Evolutionary conservation across 352 stramenopile genomes (phyloP).

Genomic region (Saprolegnia diclina): DNA sequence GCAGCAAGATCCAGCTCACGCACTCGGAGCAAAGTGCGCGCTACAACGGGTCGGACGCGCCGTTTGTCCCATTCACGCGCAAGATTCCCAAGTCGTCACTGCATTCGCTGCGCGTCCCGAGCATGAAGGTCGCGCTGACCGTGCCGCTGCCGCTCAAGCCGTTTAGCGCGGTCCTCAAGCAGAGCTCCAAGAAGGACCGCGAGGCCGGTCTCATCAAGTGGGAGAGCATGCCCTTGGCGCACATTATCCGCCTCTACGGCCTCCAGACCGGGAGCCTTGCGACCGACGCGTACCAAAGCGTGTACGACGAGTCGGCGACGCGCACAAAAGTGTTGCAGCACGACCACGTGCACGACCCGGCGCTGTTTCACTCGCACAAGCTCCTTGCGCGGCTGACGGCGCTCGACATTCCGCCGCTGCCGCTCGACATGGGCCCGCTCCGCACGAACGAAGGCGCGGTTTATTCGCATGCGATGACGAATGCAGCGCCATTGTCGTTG

Average conservation of each 20-base stretch:
- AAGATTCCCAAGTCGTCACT: constrained; percentile 18
- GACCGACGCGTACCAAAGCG: background rate
- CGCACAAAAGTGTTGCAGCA: constrained; percentile 52
- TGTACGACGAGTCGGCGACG: constrained; percentile 42
- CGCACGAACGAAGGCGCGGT: constrained; percentile 53
- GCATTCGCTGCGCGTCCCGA: constrained; percentile 17
- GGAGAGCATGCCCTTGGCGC: constrained; percentile 65
- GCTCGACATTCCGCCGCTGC: constrained; percentile 88
- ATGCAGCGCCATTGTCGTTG: constrained; percentile 26
- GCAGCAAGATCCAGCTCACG: constrained; percentile 80
- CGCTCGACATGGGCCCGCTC: constrained; percentile 83
- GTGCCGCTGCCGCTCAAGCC: constrained; percentile 20
- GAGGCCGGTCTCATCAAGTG: constrained; percentile 16
- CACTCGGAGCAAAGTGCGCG: constrained; percentile 70
- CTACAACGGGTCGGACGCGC: constrained; percentile 48
- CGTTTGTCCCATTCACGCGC: constrained; percentile 4
- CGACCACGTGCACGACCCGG: constrained; percentile 74
- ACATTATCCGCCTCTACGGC: constrained; percentile 82
- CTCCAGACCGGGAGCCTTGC: constrained; percentile 31
- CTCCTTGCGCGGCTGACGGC: constrained; percentile 85
- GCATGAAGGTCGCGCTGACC: constrained; percentile 15
- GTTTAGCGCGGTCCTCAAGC: constrained; percentile 5
- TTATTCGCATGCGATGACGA: constrained; percentile 77
- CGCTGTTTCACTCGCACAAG: constrained; percentile 77
- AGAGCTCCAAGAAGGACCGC: constrained; percentile 14